Percentiles rank a stretch among this genome's conserved stretches.
phyloP scores from a whole-genome alignment of 2,329 filamentous ascomycete species.

The Pseudofabraea citricarpa region DNA sequence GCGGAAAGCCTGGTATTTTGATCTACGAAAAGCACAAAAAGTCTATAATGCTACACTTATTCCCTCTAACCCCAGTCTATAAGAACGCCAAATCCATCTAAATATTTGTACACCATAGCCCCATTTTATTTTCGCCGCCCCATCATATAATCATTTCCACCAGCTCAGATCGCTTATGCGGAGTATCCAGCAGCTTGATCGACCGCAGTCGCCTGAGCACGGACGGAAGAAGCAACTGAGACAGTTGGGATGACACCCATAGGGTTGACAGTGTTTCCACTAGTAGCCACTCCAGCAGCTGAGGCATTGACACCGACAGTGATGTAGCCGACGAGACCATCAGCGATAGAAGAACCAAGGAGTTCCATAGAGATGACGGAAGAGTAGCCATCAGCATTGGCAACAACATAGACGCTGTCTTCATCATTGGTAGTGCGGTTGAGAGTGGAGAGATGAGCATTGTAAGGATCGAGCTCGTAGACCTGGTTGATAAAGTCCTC shows the following conservation, averaged over 20 bases:
- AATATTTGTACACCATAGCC: too few species aligned
- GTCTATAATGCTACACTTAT: too few species aligned
- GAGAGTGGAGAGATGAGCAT: constrained; percentile 2
- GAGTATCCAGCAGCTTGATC: constrained; percentile 4
- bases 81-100: too few species aligned
- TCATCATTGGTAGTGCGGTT: constrained; percentile 4
- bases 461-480: constrained; percentile 3
- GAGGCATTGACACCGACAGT: constrained; percentile 28
- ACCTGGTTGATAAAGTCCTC: constrained; percentile 3
- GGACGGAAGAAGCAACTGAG: not conserved
- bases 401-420: not conserved
- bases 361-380: constrained; percentile 17
- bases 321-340: constrained; percentile 31
- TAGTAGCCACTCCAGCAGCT: constrained; percentile 1
- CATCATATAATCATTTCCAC: too few species aligned
- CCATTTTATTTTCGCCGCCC: too few species aligned
- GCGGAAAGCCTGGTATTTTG: too few species aligned
- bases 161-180: too few species aligned
- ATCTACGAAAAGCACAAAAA: too few species aligned
- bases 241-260: constrained; percentile 7
- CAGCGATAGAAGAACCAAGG: constrained; percentile 24
- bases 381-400: constrained; percentile 4
- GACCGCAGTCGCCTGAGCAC: constrained; percentile 5
- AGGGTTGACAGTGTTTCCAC: constrained; percentile 1
- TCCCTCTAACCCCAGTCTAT: too few species aligned